phyloP scores from a whole-genome alignment of 805 yeast genomes.

The Pichia sporocuriosa region DNA sequence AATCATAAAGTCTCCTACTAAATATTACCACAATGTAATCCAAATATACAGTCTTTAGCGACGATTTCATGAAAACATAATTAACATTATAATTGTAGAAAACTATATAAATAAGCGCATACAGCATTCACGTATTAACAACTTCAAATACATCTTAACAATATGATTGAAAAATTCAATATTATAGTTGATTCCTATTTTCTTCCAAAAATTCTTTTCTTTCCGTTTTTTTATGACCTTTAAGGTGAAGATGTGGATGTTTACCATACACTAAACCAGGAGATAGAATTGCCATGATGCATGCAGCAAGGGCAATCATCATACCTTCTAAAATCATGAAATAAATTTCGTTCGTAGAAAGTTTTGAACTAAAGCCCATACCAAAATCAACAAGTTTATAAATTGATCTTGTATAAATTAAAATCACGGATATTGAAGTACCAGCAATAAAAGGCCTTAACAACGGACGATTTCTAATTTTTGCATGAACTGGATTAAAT shows the following conservation, averaged over 20 bases:
- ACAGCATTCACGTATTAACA: too few relatives aligned
- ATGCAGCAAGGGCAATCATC: conserved; percentile 43
- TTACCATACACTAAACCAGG: conserved; percentile 48
- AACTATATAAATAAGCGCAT: too few relatives aligned
- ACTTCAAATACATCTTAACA: too few relatives aligned
- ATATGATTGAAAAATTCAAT: neutral
- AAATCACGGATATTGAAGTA: conserved; percentile 39
- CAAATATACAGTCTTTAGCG: too few relatives aligned
- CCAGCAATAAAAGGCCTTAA: conserved; percentile 41
- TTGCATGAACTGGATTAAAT: conserved; percentile 30
- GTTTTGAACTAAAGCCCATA: conserved; percentile 61
- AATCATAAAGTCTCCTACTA: too few relatives aligned
- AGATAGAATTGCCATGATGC: conserved; percentile 44
- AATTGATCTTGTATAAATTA: conserved; percentile 56
- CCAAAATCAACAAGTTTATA: conserved; percentile 66
- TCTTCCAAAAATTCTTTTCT: too few relatives aligned
- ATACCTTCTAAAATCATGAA: conserved; percentile 55
- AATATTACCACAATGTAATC: too few relatives aligned
- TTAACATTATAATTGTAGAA: too few relatives aligned
- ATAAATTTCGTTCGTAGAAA: conserved; percentile 52
- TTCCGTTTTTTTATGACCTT: too few relatives aligned
- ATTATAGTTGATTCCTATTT: too few relatives aligned
- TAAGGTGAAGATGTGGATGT: conserved; percentile 2
- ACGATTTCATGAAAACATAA: too few relatives aligned
- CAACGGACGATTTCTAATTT: conserved; percentile 28